Evolutionary conservation across 2,329 filamentous ascomycete genomes (phyloP).

Genomic region (Cyphellophora europaea): DNA sequence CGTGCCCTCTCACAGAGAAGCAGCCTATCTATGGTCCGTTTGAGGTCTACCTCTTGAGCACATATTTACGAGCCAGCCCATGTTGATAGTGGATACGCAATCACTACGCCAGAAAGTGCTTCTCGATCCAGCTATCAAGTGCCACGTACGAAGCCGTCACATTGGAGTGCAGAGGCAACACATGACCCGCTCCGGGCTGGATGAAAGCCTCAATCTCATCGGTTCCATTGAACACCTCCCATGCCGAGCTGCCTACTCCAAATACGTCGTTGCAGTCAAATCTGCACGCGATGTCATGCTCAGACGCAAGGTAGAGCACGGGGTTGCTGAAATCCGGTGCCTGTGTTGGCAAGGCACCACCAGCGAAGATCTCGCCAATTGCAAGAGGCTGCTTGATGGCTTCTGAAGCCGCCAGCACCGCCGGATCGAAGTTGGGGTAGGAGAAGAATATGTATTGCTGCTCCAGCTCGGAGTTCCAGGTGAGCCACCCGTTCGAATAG

Average conservation of each 20-base stretch:
- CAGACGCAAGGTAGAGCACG: conserved; percentile 20
- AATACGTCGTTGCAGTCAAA: neutral
- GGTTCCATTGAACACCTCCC: conserved; percentile 12
- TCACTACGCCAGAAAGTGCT: neutral
- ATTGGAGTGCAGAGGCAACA: conserved; percentile 22
- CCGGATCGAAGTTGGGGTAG: conserved; percentile 47
- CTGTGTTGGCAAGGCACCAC: conserved; percentile 4
- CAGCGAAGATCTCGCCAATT: conserved; percentile 20
- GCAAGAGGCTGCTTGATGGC: conserved; percentile 20
- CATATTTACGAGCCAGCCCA: no score
- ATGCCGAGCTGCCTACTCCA: conserved; percentile 8
- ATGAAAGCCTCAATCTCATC: conserved; percentile 19
- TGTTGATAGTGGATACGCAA: no score
- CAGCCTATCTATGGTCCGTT: no score
- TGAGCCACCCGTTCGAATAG: conserved; percentile 42
- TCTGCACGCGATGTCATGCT: conserved; percentile 2
- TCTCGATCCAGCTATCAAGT: neutral
- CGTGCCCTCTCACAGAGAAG: no score
- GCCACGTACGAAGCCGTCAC: conserved; percentile 18
- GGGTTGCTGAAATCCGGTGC: conserved; percentile 16
- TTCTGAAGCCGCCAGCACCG: conserved; percentile 36
- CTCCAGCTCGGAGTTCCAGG: conserved; percentile 41
- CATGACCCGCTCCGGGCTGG: conserved; percentile 21
- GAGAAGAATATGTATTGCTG: conserved; percentile 35
- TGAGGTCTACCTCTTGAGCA: no score